Percentiles rank a stretch among this genome's conserved stretches.
Conservation (phyloP, 495 filamentous ascomycete species). For the Platismatia glauca region DNA sequence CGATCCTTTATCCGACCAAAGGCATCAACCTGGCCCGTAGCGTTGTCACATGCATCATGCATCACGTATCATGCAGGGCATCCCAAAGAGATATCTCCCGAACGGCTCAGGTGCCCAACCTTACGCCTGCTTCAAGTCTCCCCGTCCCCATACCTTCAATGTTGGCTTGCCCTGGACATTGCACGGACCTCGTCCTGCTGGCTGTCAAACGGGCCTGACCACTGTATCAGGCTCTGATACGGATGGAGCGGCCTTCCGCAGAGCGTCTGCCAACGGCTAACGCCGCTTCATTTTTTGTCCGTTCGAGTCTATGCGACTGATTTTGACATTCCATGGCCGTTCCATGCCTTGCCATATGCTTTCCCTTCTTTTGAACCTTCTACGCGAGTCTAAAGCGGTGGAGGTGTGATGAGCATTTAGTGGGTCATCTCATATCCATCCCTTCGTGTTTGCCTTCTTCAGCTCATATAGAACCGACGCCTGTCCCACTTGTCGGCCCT, state of each 20-base stretch:
- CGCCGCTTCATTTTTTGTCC: neutral
- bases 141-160: neutral
- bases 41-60: constrained; percentile 6
- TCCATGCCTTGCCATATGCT: constrained; percentile 7
- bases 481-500: neutral
- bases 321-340: neutral
- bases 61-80: constrained; percentile 15
- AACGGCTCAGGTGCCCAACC: neutral
- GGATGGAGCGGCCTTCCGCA: constrained; percentile 3
- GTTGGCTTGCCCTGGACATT: neutral
- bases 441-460: neutral
- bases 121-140: neutral
- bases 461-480: neutral
- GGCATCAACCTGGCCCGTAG: neutral
- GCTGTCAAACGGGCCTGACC: neutral
- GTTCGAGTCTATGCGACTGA: neutral
- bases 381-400: neutral
- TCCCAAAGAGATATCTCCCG: neutral
- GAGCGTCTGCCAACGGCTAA: constrained; percentile 1
- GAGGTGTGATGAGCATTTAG: neutral
- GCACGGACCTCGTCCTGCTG: constrained; percentile 4
- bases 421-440: neutral
- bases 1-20: neutral
- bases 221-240: constrained; percentile 5
- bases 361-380: neutral